Evolutionary conservation across 2,329 filamentous ascomycete species (phyloP), one percentile per base, ranked within the genome.

Genomic region (Aspergillus quadrilineatus): DNA sequence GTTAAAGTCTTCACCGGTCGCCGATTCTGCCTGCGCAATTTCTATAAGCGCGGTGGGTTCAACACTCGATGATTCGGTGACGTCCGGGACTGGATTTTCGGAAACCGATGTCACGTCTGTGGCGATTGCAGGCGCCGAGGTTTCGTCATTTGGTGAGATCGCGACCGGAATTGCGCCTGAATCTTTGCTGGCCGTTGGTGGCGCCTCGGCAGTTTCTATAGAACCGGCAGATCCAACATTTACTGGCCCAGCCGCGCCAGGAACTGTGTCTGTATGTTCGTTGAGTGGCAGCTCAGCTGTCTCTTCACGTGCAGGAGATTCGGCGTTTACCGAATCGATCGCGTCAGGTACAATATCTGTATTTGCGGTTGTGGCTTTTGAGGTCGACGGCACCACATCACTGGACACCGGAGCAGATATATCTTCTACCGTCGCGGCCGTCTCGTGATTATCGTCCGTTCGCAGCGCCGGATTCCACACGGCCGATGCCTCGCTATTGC

Each of bases 401-500:
- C 5, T 14, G 34, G 34, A 5, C 10, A 5, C 34, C 17, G 55
- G 22, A 29, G 55, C 44, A n/a, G 45, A 26, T 26, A 29, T 45
- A 10, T 42, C n/a, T 37, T 49, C 43, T 30, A 37, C 52, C 47
- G 60, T 58, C 42, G 59, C 50, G 51, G 60, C 32, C 44, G 50
- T 36, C 42, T 62, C 58, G 22, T 22, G 22, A 52, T 66, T 56
- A 42, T 65, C 60, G 26, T 82, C 76, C 37, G 78, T 76, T 65
- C 80, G 73, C 58, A 82, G 69, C 17, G 82, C 82, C 44, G 82
- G 82, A 73, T 85, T 81, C 83, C 82, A 85, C 17, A 78, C 77
- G 53, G 76, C 66, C 10, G 52, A 52, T 37, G 47, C 52, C 34
- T 64, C 61, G 45, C 55, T 61, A 55, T 66, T 55, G 48, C 12